Evolutionary conservation across 1,284 basidiomycete species (phyloP).

Genomic region (Clitocybe nebularis): DNA sequence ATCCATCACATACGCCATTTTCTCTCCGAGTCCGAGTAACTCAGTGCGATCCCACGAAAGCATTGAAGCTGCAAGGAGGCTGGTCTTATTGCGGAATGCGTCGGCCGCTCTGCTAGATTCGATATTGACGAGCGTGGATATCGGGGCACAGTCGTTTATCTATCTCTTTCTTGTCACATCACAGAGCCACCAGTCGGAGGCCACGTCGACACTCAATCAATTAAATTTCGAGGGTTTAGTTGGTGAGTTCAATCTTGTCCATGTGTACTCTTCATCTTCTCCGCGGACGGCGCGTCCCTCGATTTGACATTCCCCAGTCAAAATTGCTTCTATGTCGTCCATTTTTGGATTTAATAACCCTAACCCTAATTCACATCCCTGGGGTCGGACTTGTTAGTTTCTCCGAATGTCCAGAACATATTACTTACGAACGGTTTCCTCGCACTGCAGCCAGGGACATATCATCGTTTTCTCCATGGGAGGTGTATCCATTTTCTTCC

Average conservation of each 20-base stretch:
- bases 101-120: conserved; percentile 38
- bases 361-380: conserved; percentile 21
- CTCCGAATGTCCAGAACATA: too few species aligned
- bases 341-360: conserved; percentile 13
- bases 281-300: neutral
- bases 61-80: conserved; percentile 54
- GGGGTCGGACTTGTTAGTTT: too few species aligned
- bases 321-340: conserved; percentile 10
- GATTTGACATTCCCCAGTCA: conserved; percentile 7
- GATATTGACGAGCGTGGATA: conserved; percentile 45
- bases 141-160: conserved; percentile 38
- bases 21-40: conserved; percentile 29
- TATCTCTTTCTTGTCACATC: conserved; percentile 54
- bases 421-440: too few species aligned
- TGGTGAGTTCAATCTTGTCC: conserved; percentile 37
- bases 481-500: conserved; percentile 49
- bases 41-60: conserved; percentile 31
- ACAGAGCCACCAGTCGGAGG: conserved; percentile 21
- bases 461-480: conserved; percentile 40
- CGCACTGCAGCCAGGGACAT: too few species aligned
- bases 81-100: conserved; percentile 37
- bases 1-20: conserved; percentile 44
- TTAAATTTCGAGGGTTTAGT: conserved; percentile 45
- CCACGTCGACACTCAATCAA: conserved; percentile 24
- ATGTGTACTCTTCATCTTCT: neutral